Base-by-base conservation (phyloP, 768 basidiomycete genomes). In the Leccinum sublutescens region DNA sequence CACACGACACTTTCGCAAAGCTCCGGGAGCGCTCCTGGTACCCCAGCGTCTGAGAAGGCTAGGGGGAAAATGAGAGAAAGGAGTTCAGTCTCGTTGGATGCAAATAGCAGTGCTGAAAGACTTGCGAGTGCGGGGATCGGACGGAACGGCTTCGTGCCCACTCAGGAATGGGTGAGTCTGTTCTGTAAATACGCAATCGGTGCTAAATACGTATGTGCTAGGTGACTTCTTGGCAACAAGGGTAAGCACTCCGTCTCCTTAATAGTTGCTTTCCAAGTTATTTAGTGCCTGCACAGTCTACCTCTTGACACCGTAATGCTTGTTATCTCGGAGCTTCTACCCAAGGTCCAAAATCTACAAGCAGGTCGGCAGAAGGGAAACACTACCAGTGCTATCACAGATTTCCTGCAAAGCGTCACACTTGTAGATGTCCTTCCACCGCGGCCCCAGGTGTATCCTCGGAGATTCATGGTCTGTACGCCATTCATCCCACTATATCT, bases 181-280 rank as follows among this genome's bases (percentile, higher is more conserved):
- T 50, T 57, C 9, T 40, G 33, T 34, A 23, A 47, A 47, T 34
- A 48, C 3, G 11, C 40, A 15, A 59, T 11, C 8, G 7, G 29
- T 52, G 45, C 50, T 68, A 33, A 62, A 43, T 53, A 52, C 54
- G 11, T 27, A 10, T 19, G 19, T 49, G 21, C 11, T 58, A 91
- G 90, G 89, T 94, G 4, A 84, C 90, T 21, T 95, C 95, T 2
- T 98, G 96, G 96, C 92, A 96, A 66, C 93, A 95, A 81, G 95
- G 95, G 93, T 93, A 64, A 70, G 77, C 21, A 6, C 59, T 56
- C 43, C 54, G 45, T 55, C 52, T 51, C 15, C 21, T 17, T 54
- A 47, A 50, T 53, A n/a, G 38, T 21, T 29, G 12, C 29, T 50
- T 60, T n/a, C 49, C 21, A 51, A 51, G 45, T 52, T 19, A 12